These are phyloP conservation scores for Penicillium macrosclerotiorum DNA, from an alignment of 495 filamentous ascomycete genomes.

Conservation along the genomic window DNA sequence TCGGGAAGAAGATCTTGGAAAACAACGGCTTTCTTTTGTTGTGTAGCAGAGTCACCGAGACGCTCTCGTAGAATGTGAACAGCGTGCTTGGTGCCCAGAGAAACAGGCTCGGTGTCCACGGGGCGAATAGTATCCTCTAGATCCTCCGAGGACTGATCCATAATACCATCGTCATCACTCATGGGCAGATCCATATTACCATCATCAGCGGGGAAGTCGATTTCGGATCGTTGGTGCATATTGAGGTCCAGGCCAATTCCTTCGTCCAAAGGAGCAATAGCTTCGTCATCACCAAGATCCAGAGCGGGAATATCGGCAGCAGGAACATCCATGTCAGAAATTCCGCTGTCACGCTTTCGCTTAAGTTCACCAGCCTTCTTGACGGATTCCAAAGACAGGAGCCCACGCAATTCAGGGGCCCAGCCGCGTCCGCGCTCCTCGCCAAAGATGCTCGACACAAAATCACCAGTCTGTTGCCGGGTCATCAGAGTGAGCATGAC, in stretches of 20 bases:
- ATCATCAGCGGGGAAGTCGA: constrained; percentile 68
- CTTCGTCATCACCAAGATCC: constrained; percentile 65
- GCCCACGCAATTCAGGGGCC: constrained; percentile 86
- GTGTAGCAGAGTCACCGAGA: constrained; percentile 64
- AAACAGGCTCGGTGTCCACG: constrained; percentile 77
- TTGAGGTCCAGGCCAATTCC: constrained; percentile 55
- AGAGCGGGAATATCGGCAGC: constrained; percentile 64
- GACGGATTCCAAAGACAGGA: constrained; percentile 79
- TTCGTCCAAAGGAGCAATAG: constrained; percentile 42
- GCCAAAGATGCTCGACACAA: constrained; percentile 73
- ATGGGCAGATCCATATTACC: constrained; percentile 35
- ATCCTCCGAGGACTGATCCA: constrained; percentile 40
- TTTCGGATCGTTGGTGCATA: constrained; percentile 41
- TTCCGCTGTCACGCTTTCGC: constrained; percentile 87
- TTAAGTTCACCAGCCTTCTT: constrained; percentile 78
- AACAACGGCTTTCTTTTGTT: constrained; percentile 72
- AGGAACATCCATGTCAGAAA: constrained; percentile 73
- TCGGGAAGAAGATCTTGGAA: constrained; percentile 94
- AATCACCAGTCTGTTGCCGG: constrained; percentile 83
- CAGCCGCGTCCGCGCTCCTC: constrained; percentile 73
- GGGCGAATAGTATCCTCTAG: constrained; percentile 84
- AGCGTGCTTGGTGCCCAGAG: constrained; percentile 87
- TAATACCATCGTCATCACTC: constrained; percentile 56
- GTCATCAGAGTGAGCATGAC: constrained; percentile 83
- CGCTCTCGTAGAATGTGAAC: constrained; percentile 90